A percentile compares a stretch with the other conserved stretches of the same genome.
Evolutionary conservation across 805 yeast species (phyloP).

Genomic region (Saccharomyces jurei): DNA sequence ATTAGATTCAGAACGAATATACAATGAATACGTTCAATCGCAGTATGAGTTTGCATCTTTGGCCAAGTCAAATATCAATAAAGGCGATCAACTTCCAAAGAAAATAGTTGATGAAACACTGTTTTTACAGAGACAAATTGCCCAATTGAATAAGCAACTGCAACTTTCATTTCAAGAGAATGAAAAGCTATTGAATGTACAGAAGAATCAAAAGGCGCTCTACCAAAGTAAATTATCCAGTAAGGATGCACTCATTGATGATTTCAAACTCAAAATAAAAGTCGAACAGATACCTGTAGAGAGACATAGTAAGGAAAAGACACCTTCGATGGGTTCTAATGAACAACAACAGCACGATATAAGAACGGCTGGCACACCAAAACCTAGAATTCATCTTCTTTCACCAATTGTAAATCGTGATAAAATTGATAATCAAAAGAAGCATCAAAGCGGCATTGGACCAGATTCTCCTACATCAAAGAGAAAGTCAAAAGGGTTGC

Average conservation of each 20-base stretch:
- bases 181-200: conserved; percentile 27
- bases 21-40: conserved; percentile 6
- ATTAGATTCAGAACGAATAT: conserved; percentile 22
- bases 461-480: background rate
- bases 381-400: background rate
- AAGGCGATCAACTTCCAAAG: background rate
- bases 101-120: conserved; percentile 27
- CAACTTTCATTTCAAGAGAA: conserved; percentile 25
- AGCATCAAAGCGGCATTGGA: background rate
- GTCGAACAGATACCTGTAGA: background rate
- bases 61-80: background rate
- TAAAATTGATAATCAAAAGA: background rate
- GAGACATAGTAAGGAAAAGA: background rate
- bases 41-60: background rate
- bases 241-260: background rate
- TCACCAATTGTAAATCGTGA: background rate
- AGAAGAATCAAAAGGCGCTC: conserved; percentile 29
- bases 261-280: background rate
- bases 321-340: background rate
- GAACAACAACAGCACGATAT: background rate
- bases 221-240: conserved; percentile 25
- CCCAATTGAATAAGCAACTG: conserved; percentile 29
- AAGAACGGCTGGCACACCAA: background rate
- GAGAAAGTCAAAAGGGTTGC: background rate
- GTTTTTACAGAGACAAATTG: conserved; percentile 30